Conservation (phyloP, 805 yeast species). For the Torulaspora microellipsoides region DNA sequence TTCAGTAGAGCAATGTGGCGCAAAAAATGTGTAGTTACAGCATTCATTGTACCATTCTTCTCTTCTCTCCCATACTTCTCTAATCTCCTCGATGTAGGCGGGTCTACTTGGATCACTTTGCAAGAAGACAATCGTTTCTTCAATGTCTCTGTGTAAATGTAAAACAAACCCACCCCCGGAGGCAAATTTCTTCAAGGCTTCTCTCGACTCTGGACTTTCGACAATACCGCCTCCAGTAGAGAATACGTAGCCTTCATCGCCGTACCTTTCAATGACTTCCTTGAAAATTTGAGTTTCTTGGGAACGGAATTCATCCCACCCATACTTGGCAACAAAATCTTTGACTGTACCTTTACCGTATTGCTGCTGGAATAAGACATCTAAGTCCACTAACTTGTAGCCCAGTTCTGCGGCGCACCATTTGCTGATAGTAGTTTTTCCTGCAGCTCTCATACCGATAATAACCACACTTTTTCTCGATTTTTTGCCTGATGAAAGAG, state of each 20-base stretch:
- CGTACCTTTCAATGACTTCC: conserved; percentile 38
- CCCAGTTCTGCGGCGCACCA: conserved; percentile 73
- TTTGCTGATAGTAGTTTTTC: conserved; percentile 79
- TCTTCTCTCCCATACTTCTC: conserved; percentile 80
- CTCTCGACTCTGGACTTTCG: conserved; percentile 67
- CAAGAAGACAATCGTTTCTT: conserved; percentile 71
- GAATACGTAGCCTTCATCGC: conserved; percentile 55
- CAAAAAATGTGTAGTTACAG: conserved; percentile 71
- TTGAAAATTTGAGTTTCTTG: conserved; percentile 57
- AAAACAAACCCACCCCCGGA: conserved; percentile 70
- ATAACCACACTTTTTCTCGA: conserved; percentile 52
- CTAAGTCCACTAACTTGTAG: conserved; percentile 69
- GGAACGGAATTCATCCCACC: conserved; percentile 86
- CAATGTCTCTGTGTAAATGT: conserved; percentile 84
- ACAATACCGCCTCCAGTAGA: conserved; percentile 98
- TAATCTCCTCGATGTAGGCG: conserved; percentile 73
- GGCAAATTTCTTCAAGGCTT: conserved; percentile 51
- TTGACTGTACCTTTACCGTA: conserved; percentile 46
- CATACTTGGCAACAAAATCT: conserved; percentile 54
- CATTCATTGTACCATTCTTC: conserved; percentile 74
- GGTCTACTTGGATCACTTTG: conserved; percentile 82
- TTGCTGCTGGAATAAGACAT: conserved; percentile 58
- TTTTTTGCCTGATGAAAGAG: conserved; percentile 2
- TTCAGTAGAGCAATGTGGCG: conserved; percentile 60
- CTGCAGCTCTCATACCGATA: conserved; percentile 98